Evolutionary conservation across 2,329 filamentous ascomycete species (phyloP).

Genomic region (Chrysosporium keratinophilum): DNA sequence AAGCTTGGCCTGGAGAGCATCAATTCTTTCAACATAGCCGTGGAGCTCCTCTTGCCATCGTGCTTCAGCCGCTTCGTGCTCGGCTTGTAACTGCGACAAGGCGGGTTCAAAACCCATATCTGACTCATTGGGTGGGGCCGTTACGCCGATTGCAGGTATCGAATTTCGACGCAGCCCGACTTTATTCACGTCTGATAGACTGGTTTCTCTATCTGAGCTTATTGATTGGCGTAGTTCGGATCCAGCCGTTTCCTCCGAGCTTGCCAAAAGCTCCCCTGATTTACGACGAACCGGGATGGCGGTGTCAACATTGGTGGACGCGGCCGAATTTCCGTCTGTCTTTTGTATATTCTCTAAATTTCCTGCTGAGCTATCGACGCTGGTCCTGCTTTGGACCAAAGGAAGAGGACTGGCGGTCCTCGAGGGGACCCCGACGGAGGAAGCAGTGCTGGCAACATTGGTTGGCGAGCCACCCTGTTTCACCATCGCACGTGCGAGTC

Average conservation of each 20-base stretch:
- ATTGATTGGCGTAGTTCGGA: not conserved
- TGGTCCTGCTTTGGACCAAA: conserved; percentile 33
- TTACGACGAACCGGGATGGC: conserved; percentile 16
- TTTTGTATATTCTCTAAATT: conserved; percentile 20
- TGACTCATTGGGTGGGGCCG: conserved; percentile 12
- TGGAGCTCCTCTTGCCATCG: conserved; percentile 74
- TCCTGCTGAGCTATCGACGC: conserved; percentile 23
- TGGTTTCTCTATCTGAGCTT: not conserved
- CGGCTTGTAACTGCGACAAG: conserved; percentile 41
- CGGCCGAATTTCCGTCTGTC: conserved; percentile 16
- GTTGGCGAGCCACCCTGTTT: conserved; percentile 50
- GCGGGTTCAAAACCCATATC: conserved; percentile 35
- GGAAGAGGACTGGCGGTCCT: conserved; percentile 43
- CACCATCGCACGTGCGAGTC: conserved; percentile 76
- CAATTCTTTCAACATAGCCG: conserved; percentile 75
- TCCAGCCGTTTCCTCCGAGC: not conserved
- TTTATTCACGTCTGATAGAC: not conserved
- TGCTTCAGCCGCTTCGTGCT: conserved; percentile 42
- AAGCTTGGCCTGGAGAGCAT: conserved; percentile 82
- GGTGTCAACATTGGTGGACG: conserved; percentile 25
- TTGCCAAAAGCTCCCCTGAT: conserved; percentile 22
- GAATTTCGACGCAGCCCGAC: not conserved
- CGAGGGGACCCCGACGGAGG: conserved; percentile 43
- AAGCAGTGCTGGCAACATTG: conserved; percentile 38
- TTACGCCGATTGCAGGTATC: conserved; percentile 16